These are phyloP conservation scores for Botryotinia narcissicola DNA, from an alignment of 2,329 filamentous ascomycete species.

Conservation along the genomic window DNA sequence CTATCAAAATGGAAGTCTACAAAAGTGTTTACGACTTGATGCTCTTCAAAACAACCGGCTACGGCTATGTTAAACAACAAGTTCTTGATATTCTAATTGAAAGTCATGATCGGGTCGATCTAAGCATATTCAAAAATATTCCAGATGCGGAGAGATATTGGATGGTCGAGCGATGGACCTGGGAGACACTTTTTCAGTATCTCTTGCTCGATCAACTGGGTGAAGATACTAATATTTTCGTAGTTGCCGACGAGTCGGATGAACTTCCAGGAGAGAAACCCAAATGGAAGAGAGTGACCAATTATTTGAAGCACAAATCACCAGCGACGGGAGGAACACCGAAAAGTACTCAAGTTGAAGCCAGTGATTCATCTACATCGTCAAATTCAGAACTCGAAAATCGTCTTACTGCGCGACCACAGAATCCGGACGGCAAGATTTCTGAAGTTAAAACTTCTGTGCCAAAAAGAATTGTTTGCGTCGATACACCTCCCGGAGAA, in stretches of 20 bases:
- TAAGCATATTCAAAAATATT: background rate
- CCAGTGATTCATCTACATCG: background rate
- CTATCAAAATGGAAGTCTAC: background rate
- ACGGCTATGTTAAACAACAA: slow-evolving; percentile 2
- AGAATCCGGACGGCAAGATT: background rate
- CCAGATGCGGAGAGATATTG: background rate
- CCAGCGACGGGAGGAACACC: background rate
- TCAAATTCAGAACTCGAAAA: background rate
- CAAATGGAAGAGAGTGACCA: background rate
- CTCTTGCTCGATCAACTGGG: too few species aligned
- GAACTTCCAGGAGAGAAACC: background rate
- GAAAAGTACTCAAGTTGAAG: background rate
- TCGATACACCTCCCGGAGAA: background rate
- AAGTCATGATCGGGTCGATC: background rate
- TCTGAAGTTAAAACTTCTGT: too few species aligned
- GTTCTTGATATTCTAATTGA: background rate
- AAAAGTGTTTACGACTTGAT: background rate
- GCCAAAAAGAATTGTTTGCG: background rate
- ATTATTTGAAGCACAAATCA: background rate
- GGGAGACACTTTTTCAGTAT: background rate
- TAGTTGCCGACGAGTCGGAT: background rate
- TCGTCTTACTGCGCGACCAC: background rate
- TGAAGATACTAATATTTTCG: background rate
- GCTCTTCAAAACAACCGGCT: background rate
- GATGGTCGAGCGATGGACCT: background rate